A percentile compares a stretch with the other conserved stretches of the same genome.
Evolutionary conservation across 2,329 filamentous ascomycete genomes (phyloP).

Genomic region (Podosphaera xanthii): DNA sequence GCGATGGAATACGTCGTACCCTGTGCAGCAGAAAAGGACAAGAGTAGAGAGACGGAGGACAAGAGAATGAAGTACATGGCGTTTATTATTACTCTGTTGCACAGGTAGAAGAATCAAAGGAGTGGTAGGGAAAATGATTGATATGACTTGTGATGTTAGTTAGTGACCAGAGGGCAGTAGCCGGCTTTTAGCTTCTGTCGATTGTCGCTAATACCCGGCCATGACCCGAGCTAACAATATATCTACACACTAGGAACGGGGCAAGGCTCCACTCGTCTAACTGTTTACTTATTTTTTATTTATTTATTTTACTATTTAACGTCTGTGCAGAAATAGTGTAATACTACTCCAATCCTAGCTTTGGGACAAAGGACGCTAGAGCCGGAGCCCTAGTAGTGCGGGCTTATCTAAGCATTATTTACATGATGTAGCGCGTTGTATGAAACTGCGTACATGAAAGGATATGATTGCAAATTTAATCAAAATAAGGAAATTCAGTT

Average conservation of each 20-base stretch:
- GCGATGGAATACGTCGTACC: slow-evolving; percentile 8
- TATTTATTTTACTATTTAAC: no score
- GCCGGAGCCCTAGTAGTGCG: no score
- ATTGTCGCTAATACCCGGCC: background rate
- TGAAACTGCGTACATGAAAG: no score
- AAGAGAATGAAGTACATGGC: slow-evolving; percentile 10
- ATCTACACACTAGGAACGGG: background rate
- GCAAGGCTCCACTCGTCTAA: background rate
- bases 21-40: slow-evolving; percentile 13
- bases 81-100: background rate
- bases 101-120: background rate
- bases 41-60: slow-evolving; percentile 9
- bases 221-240: background rate
- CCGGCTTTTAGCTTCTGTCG: background rate
- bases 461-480: no score
- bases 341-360: no score
- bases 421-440: no score
- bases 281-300: no score
- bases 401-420: no score
- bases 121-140: background rate
- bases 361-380: no score
- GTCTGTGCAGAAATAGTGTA: no score
- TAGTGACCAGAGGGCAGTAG: background rate
- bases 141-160: background rate
- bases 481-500: no score